Evolutionary conservation across 164 flowering plant genomes (phyloP), one percentile per base, ranked within the genome.

Genomic region (grape (Vitis vinifera)): DNA sequence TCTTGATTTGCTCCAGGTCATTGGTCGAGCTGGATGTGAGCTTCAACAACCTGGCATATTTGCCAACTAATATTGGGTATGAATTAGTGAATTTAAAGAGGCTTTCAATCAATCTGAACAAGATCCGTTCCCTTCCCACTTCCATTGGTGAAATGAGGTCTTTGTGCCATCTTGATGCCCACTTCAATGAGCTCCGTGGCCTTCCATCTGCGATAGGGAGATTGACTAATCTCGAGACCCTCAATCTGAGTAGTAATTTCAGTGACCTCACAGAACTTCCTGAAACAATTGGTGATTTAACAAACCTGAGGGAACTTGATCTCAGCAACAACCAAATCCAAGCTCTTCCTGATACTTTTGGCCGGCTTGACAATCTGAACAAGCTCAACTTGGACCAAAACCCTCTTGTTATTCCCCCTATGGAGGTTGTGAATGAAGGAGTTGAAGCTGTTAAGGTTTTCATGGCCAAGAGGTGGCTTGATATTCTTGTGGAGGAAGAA

Each of bases 131-230:
- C 55, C 89, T 95, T 70, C 99, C 99, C 6, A 78, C 88, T 44
- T 95, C 98, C 23, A 68, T 95, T 62, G 85, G 96, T 72, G 97
- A 90, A 72, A 90, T 95, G 98, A 84, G 73, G 51, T 91, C 97
- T 67, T 70, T 95, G 68, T 76, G 72, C 44, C 66, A 76, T 69
- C 68, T 95, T 63, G 98, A 93, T 76, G 92, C 80, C 56, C 99
- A 95, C 81, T 95, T 95, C 85, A 93, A 95, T 71, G 96, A 93
- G 83, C 93, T 95, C n/a, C 83, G 62, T 31, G 90, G 90, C 53
- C 92, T 93, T 68, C 99, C 99, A 13, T 62, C 52, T 59, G 74
- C 94, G 2, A 76, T 95, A 71, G 99, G 97, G 66, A 85, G 68
- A 59, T 73, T 95, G 76, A 80, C 82, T 17, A 88, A 82, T 74